Percentiles rank a stretch among this genome's conserved stretches.
Evolutionary conservation across 2,329 filamentous ascomycete genomes (phyloP).

Genomic region (Neodidymelliopsis sp.): DNA sequence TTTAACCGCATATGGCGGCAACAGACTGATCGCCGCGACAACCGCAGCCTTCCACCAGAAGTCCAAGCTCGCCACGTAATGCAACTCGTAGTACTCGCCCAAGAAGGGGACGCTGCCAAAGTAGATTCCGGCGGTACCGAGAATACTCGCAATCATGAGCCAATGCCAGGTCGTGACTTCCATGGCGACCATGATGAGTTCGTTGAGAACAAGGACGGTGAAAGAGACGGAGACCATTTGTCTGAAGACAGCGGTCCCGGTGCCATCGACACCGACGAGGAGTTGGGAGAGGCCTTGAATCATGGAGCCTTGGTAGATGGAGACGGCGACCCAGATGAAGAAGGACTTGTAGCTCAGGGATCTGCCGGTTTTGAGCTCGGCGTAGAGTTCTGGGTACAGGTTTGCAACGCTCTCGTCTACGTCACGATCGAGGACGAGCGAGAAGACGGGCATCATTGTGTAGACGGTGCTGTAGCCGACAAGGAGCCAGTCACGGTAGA

Average conservation of each 20-base stretch:
- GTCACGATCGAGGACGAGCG: constrained; percentile 90
- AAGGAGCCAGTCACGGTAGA: constrained; percentile 94
- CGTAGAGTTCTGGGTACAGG: constrained; percentile 96
- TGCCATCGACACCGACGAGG: constrained; percentile 73
- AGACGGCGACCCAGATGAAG: constrained; percentile 95
- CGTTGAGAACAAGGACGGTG: constrained; percentile 90
- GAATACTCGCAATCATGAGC: constrained; percentile 83
- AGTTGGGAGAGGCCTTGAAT: constrained; percentile 96
- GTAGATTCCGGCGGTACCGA: constrained; percentile 84
- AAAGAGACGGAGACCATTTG: constrained; percentile 90
- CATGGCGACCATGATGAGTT: constrained; percentile 95
- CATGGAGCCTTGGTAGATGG: constrained; percentile 91
- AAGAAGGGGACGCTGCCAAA: constrained; percentile 85
- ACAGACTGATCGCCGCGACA: constrained; percentile 79
- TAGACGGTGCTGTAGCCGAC: constrained; percentile 97
- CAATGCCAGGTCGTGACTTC: constrained; percentile 98
- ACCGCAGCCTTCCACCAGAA: constrained; percentile 89
- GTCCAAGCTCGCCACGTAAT: constrained; percentile 77
- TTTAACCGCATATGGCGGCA: constrained; percentile 89
- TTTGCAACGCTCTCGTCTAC: constrained; percentile 94
- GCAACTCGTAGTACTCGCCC: constrained; percentile 83
- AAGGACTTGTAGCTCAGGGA: constrained; percentile 92
- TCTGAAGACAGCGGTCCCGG: constrained; percentile 37
- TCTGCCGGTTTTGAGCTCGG: constrained; percentile 89
- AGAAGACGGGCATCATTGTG: constrained; percentile 91